Base-by-base conservation (phyloP, 2,329 filamentous ascomycete genomes). In the Penicillium hordei region DNA sequence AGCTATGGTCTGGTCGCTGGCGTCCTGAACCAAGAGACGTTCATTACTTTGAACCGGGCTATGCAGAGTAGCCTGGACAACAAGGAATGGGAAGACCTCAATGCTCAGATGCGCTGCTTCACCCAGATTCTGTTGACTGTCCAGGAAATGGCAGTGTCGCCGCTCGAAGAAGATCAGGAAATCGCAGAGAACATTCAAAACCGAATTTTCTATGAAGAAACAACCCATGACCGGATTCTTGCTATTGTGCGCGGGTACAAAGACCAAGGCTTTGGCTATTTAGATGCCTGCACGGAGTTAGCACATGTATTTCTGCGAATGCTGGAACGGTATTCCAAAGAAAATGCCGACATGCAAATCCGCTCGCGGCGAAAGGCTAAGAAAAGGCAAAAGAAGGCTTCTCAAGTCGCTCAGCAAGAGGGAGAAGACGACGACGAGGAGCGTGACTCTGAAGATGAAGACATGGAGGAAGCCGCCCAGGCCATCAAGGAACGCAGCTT, bases 181-280 rank as follows among this genome's bases (percentile, higher is more conserved):
- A 97, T 99, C 72, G 93, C 94, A 0, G 93, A 99, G 72, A 99
- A 99, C 66, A 97, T 96, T 13, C 86, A 96, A 52, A 95, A 89
- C 68, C 90, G 93, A 60, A 91, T 99, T n/a, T 99, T 99, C 73
- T 99, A 99, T 76, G 94, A 99, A 75, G 92, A 97, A 70, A 86
- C 90, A 0, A 97, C 93, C 0, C 93, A 99, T 69, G 93, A 99
- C 60, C 83, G 90, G 25, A 85, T 99, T 51, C 84, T 93, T 31
- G 85, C 87, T 58, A 89, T 97, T 52, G 82, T 93, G 1, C 83
- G 89, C 61, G 88, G 84, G n/a, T 97, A 95, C 78, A 96, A 95
- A 65, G 91, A 93, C 59, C 94, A 97, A 76, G 90, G 91, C 0
- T 94, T 97, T 66, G 90, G 92, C 55, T 99, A 97, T 66, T 82